A percentile compares a stretch with the other conserved stretches of the same genome.
These are phyloP conservation scores for Diutina mesorugosa DNA, from an alignment of 1,139 yeast genomes.

Conservation along the genomic window DNA sequence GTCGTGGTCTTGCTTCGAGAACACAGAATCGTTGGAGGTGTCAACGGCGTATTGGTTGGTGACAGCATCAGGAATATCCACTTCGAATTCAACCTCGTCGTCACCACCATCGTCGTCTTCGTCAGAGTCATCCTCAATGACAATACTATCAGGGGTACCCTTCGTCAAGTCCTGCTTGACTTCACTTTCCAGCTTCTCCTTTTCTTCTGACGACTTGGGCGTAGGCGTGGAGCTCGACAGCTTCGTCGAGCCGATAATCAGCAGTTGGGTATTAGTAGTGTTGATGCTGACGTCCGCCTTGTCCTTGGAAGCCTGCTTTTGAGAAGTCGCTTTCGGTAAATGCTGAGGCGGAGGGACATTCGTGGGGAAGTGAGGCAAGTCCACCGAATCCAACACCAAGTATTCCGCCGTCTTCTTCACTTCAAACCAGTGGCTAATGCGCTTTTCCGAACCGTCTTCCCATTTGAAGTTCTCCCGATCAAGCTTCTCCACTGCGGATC, in stretches of 20 bases:
- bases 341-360: neutral
- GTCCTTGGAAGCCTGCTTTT: too few relatives aligned
- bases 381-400: neutral
- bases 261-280: too few relatives aligned
- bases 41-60: too few relatives aligned
- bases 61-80: too few relatives aligned
- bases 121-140: neutral
- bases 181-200: neutral
- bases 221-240: neutral
- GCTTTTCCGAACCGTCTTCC: neutral
- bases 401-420: neutral
- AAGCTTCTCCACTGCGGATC: neutral
- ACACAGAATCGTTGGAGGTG: too few relatives aligned
- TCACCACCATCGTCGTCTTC: neutral
- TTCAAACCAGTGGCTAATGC: neutral
- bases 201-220: neutral
- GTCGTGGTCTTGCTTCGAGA: too few relatives aligned
- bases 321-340: too few relatives aligned
- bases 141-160: neutral
- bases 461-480: neutral
- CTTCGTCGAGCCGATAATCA: neutral
- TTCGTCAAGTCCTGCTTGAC: neutral
- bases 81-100: too few relatives aligned
- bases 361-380: neutral
- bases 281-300: neutral